These are phyloP conservation scores for Sporisorium sorghi DNA, from an alignment of 1,284 basidiomycete genomes.

Conservation along the genomic window DNA sequence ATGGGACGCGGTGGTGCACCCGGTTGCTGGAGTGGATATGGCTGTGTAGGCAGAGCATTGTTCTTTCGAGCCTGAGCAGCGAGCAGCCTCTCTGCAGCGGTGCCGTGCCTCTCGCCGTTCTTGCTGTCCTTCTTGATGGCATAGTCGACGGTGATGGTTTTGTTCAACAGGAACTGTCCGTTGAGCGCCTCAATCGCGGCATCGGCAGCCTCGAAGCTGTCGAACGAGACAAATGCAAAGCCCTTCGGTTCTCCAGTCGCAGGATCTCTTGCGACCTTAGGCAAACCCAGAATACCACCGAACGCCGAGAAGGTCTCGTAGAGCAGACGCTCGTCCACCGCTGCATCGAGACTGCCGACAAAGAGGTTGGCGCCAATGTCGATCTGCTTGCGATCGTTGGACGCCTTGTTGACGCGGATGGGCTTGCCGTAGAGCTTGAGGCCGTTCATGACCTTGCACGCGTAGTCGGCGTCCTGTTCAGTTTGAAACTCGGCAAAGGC, in stretches of 20 bases:
- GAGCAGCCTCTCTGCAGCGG: constrained; percentile 90
- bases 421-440: constrained; percentile 99
- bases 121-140: constrained; percentile 99
- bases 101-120: constrained; percentile 94
- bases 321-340: constrained; percentile 89
- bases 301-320: constrained; percentile 97
- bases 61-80: constrained; percentile 95
- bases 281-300: constrained; percentile 90
- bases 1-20: constrained; percentile 13
- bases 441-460: constrained; percentile 99
- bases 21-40: constrained; percentile 14
- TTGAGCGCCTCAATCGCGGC: constrained; percentile 97
- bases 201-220: constrained; percentile 96
- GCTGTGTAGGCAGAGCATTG: constrained; percentile 78
- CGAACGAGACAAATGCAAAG: constrained; percentile 95
- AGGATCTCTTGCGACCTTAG: constrained; percentile 93
- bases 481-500: constrained; percentile 99
- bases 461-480: constrained; percentile 98
- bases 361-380: constrained; percentile 98
- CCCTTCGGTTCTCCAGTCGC: constrained; percentile 87
- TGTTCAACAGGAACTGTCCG: constrained; percentile 96
- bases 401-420: constrained; percentile 95
- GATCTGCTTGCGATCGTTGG: constrained; percentile 94
- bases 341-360: constrained; percentile 92
- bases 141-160: constrained; percentile 93